phyloP scores from a whole-genome alignment of 164 flowering plant species.

The Stephania yunnanensis region DNA sequence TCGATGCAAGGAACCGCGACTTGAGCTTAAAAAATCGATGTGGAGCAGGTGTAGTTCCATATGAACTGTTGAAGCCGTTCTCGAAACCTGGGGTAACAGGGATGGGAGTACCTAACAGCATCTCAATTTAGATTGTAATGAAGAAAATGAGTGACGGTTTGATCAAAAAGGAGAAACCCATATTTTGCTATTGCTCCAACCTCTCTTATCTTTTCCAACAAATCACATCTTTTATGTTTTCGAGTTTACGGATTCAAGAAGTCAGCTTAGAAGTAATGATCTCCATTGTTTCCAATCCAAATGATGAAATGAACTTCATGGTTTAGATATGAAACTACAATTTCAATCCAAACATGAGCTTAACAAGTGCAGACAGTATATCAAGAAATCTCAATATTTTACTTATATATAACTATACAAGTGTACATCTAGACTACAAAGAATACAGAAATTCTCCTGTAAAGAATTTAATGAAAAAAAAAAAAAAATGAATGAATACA shows the following conservation, averaged over 20 bases:
- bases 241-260: no score
- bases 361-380: not conserved
- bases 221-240: no score
- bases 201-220: no score
- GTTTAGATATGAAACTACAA: no score
- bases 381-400: not conserved
- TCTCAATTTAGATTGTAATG: conserved; percentile 9
- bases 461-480: not conserved
- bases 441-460: conserved; percentile 5
- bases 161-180: no score
- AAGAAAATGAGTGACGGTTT: no score
- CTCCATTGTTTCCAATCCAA: not conserved
- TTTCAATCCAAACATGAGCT: not conserved
- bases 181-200: no score
- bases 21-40: conserved; percentile 23
- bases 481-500: conserved; percentile 4
- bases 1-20: conserved; percentile 31
- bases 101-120: conserved; percentile 19
- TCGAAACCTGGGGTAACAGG: conserved; percentile 30
- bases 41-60: conserved; percentile 40
- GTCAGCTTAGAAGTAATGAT: no score
- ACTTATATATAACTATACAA: conserved; percentile 16
- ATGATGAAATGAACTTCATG: not conserved
- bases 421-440: conserved; percentile 10
- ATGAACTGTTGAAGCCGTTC: conserved; percentile 33